A percentile compares a stretch with the other conserved stretches of the same genome.
Evolutionary conservation across 257 asterid genomes (phyloP).

Genomic region (Lantana camara): DNA sequence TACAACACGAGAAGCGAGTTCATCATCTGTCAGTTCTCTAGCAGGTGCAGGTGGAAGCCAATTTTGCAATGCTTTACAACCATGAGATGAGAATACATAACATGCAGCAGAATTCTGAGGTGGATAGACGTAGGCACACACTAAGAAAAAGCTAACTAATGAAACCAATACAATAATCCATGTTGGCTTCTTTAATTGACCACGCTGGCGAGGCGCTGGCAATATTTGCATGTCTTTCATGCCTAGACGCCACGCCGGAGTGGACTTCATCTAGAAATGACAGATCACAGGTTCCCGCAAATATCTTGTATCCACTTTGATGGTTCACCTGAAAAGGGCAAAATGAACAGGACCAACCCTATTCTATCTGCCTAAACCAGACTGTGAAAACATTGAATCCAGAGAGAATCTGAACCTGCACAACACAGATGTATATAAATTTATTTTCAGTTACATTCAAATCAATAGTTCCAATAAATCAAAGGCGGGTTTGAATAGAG

Average conservation of each 20-base stretch:
- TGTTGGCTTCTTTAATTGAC: constrained; percentile 86
- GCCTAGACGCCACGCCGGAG: constrained; percentile 91
- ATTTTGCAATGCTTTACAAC: constrained; percentile 69
- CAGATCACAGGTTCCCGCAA: constrained; percentile 35
- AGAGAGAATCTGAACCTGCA: constrained; percentile 31
- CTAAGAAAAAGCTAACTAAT: constrained; percentile 82
- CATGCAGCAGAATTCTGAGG: constrained; percentile 86
- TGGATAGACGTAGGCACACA: constrained; percentile 91
- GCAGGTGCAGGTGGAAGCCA: constrained; percentile 91
- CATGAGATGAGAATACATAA: constrained; percentile 74
- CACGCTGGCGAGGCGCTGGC: constrained; percentile 86
- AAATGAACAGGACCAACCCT: constrained; percentile 19
- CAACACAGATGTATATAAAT: neutral
- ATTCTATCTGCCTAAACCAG: constrained; percentile 30
- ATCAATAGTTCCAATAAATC: constrained; percentile 7
- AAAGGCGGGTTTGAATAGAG: neutral
- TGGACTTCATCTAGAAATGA: constrained; percentile 73
- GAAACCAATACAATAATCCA: constrained; percentile 93
- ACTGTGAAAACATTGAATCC: constrained; percentile 22
- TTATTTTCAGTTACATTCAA: constrained; percentile 8
- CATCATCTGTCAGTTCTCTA: constrained; percentile 84
- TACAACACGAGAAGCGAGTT: constrained; percentile 84
- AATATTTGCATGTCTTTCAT: constrained; percentile 77
- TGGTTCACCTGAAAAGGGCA: constrained; percentile 25
- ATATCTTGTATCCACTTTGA: constrained; percentile 12